Evolutionary conservation across 2,329 filamentous ascomycete genomes (phyloP).

Genomic region (Westerdykella ornata): DNA sequence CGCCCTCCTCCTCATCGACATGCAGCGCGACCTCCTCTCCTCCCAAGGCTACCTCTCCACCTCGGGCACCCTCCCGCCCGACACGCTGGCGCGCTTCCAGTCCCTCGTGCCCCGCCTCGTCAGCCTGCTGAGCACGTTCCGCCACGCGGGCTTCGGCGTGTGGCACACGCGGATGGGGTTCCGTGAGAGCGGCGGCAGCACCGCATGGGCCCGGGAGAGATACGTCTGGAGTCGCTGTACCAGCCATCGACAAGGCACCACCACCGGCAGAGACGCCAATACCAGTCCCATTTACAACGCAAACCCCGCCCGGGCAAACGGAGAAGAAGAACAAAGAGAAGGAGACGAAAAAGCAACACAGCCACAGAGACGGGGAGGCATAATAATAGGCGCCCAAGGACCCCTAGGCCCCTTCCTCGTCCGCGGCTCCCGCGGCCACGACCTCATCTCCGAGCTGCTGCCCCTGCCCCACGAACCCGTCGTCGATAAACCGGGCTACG

Average conservation of each 20-base stretch:
- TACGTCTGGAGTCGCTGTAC: no score
- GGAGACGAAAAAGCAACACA: no score
- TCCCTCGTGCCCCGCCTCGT: conserved; percentile 42
- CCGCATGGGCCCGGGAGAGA: no score
- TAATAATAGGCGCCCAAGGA: conserved; percentile 44
- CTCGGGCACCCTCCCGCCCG: conserved; percentile 32
- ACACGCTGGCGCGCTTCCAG: conserved; percentile 34
- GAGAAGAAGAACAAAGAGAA: no score
- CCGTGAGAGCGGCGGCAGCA: conserved; percentile 45
- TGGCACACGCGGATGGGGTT: conserved; percentile 51
- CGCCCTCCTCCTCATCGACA: conserved; percentile 50
- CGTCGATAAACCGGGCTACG: conserved; percentile 51
- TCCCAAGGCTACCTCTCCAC: conserved; percentile 45
- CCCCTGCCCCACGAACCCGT: conserved; percentile 45
- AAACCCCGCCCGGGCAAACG: no score
- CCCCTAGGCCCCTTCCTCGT: conserved; percentile 54
- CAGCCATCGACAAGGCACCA: no score
- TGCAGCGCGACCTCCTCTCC: conserved; percentile 50
- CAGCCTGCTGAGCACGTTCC: conserved; percentile 39
- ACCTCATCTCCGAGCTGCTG: conserved; percentile 50
- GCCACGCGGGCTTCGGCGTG: conserved; percentile 38
- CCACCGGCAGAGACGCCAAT: no score
- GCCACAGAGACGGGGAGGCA: conserved; percentile 28
- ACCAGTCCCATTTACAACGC: no score
- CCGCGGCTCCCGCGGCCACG: conserved; percentile 53